These are phyloP conservation scores for Croton setiger DNA, from an alignment of 441 rosid species.

Conservation along the genomic window DNA sequence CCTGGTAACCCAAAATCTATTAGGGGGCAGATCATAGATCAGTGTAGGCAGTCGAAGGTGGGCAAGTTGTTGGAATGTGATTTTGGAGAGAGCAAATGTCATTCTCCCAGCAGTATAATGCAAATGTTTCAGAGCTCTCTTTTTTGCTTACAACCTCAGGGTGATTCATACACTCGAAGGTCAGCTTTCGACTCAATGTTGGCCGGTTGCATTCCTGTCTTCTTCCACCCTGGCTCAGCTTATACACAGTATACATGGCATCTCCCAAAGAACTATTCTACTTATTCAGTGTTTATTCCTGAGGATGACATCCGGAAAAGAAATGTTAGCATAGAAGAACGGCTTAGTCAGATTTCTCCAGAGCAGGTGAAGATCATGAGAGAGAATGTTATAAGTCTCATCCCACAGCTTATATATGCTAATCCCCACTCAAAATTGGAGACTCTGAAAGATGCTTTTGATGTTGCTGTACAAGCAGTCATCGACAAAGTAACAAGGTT, in stretches of 20 bases:
- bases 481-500: slow-evolving; percentile 79
- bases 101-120: slow-evolving; percentile 95
- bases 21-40: slow-evolving; percentile 86
- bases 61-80: slow-evolving; percentile 89
- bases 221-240: slow-evolving; percentile 94
- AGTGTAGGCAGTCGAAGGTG: slow-evolving; percentile 57
- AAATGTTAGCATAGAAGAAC: slow-evolving; percentile 72
- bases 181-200: slow-evolving; percentile 87
- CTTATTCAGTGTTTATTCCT: slow-evolving; percentile 84
- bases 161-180: slow-evolving; percentile 86
- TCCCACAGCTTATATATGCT: slow-evolving; percentile 69
- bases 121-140: slow-evolving; percentile 85
- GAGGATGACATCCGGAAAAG: slow-evolving; percentile 75
- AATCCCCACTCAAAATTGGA: slow-evolving; percentile 78
- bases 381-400: slow-evolving; percentile 71
- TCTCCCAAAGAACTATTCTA: slow-evolving; percentile 75
- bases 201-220: slow-evolving; percentile 89
- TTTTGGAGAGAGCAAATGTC: slow-evolving; percentile 98
- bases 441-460: slow-evolving; percentile 71
- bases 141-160: slow-evolving; percentile 91
- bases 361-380: slow-evolving; percentile 78
- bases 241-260: slow-evolving; percentile 94
- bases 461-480: slow-evolving; percentile 77
- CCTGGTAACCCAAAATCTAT: slow-evolving; percentile 79
- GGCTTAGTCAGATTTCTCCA: slow-evolving; percentile 60